phyloP scores from a whole-genome alignment of 2,329 filamentous ascomycete species.

The Alternaria burnsii region DNA sequence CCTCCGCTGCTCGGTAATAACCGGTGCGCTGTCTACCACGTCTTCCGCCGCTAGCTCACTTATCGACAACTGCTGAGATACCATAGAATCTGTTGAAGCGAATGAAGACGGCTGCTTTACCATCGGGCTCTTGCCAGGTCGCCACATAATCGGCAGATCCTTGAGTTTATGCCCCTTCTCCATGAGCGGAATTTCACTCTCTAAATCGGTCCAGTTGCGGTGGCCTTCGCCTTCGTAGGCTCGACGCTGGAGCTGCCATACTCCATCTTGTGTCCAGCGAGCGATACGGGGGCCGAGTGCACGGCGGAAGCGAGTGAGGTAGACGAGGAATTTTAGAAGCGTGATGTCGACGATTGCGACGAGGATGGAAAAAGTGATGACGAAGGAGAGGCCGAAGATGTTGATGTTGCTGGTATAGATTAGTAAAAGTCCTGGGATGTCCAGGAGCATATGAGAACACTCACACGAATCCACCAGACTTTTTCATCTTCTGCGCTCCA shows the following conservation, averaged over 20 bases:
- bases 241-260: constrained; percentile 37
- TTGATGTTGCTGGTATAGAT: constrained; percentile 28
- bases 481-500: constrained; percentile 23
- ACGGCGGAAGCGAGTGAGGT: constrained; percentile 18
- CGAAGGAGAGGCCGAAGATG: constrained; percentile 32
- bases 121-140: constrained; percentile 4
- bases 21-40: background rate
- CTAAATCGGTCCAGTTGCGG: constrained; percentile 7
- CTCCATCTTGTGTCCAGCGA: constrained; percentile 38
- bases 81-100: background rate
- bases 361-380: constrained; percentile 20
- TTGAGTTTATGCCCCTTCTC: constrained; percentile 11
- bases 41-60: background rate
- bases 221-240: constrained; percentile 26
- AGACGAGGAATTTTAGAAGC: constrained; percentile 30
- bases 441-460: background rate
- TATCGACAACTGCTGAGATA: background rate
- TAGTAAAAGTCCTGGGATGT: background rate
- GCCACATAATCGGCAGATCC: constrained; percentile 8
- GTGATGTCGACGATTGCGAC: constrained; percentile 20
- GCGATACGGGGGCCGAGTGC: constrained; percentile 32
- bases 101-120: constrained; percentile 1
- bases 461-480: constrained; percentile 30
- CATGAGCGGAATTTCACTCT: constrained; percentile 11
- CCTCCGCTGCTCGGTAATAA: background rate